Conservation (phyloP, 2,329 filamentous ascomycete genomes). For the Epicoccum sorghinum region DNA sequence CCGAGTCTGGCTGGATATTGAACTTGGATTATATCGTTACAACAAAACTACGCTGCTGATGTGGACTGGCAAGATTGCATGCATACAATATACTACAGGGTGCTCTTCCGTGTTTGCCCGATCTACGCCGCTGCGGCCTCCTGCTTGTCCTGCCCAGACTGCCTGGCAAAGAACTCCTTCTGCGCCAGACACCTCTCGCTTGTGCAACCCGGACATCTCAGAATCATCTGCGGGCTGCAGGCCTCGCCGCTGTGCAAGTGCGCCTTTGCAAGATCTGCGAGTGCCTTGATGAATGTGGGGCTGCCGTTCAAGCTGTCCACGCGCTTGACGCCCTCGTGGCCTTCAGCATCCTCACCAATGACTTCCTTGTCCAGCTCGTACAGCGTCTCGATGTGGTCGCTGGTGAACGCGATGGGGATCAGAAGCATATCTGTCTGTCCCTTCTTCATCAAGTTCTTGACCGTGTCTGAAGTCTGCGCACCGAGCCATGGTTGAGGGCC, state of each 20-base stretch:
- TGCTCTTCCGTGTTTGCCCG: constrained; percentile 13
- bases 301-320: constrained; percentile 92
- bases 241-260: constrained; percentile 74
- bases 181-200: constrained; percentile 85
- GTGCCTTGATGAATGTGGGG: constrained; percentile 84
- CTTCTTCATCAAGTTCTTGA: constrained; percentile 86
- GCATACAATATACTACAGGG: constrained; percentile 16
- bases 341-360: constrained; percentile 75
- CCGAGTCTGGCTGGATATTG: background rate
- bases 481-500: constrained; percentile 95
- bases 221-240: constrained; percentile 85
- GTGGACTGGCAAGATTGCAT: background rate
- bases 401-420: constrained; percentile 96
- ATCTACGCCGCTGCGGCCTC: constrained; percentile 19
- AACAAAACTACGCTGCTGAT: background rate
- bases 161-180: constrained; percentile 68
- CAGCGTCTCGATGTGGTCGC: constrained; percentile 97
- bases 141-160: constrained; percentile 36
- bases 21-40: background rate
- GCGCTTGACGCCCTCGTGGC: constrained; percentile 70
- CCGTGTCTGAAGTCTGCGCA: constrained; percentile 87
- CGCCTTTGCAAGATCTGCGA: constrained; percentile 83
- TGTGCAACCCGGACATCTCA: constrained; percentile 92
- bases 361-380: constrained; percentile 95
- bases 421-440: constrained; percentile 90